Evolutionary conservation across 768 basidiomycete genomes (phyloP).

Genomic region (Hortiboletus flavorubellus): DNA sequence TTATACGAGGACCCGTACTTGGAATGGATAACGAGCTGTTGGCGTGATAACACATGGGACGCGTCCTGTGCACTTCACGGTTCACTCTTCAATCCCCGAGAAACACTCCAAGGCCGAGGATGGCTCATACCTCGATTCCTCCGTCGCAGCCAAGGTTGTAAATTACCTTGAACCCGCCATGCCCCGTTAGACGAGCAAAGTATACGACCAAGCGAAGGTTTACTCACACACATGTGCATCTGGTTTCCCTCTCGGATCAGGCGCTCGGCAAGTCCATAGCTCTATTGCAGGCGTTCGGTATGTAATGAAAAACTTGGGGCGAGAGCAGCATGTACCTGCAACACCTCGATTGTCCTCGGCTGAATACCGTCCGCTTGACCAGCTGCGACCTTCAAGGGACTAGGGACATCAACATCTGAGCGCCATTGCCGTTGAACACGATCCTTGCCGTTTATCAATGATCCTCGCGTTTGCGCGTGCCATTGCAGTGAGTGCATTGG

Average conservation of each 20-base stretch:
- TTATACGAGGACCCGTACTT: constrained; percentile 36
- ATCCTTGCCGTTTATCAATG: constrained; percentile 42
- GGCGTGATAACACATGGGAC: constrained; percentile 59
- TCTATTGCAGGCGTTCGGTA: constrained; percentile 38
- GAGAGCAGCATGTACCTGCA: constrained; percentile 37
- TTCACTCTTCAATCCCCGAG: neutral
- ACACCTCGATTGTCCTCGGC: constrained; percentile 51
- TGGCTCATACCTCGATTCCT: constrained; percentile 52
- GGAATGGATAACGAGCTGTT: constrained; percentile 68
- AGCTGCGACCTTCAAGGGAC: constrained; percentile 39
- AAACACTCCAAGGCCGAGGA: neutral
- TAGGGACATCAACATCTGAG: constrained; percentile 11
- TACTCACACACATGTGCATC: constrained; percentile 62
- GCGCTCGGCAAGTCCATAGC: constrained; percentile 70
- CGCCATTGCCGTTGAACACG: neutral
- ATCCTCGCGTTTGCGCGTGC: constrained; percentile 45
- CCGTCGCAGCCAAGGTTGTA: constrained; percentile 63
- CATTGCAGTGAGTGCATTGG: constrained; percentile 43
- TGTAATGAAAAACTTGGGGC: no score
- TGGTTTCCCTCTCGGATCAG: constrained; percentile 63
- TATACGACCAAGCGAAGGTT: neutral
- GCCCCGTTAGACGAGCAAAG: neutral
- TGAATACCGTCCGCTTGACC: constrained; percentile 59
- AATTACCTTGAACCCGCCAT: constrained; percentile 49
- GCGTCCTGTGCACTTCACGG: constrained; percentile 54